Evolutionary conservation across 73 alveolate genomes (phyloP).

Genomic region (Breviolum minutum): DNA sequence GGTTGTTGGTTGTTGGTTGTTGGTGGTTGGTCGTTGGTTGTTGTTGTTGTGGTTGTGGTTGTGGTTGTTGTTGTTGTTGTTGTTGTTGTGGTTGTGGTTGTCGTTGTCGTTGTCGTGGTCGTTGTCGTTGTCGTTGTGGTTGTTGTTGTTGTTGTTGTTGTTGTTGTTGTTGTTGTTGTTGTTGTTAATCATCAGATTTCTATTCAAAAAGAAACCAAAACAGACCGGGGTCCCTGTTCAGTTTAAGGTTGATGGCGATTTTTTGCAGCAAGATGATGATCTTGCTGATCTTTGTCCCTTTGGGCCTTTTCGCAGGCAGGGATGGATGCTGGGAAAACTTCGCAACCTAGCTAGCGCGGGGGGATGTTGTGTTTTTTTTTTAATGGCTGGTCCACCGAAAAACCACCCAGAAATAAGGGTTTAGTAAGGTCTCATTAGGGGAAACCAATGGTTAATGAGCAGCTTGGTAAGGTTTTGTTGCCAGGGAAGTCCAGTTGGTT

Average conservation of each 20-base stretch:
- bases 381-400: background rate
- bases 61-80: no score
- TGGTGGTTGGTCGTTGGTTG: no score
- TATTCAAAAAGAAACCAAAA: background rate
- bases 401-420: background rate
- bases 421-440: no score
- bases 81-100: no score
- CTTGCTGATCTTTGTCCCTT: conserved; percentile 63
- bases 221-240: background rate
- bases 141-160: no score
- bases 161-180: background rate
- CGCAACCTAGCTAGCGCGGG: background rate
- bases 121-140: background rate
- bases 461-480: no score
- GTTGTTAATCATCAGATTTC: background rate
- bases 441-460: no score
- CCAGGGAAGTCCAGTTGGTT: no score
- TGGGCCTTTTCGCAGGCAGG: conserved; percentile 57
- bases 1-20: no score
- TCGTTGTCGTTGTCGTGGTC: background rate
- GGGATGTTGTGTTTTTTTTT: background rate
- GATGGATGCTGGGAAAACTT: background rate
- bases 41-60: no score
- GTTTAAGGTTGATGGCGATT: conserved; percentile 30
- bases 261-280: conserved; percentile 68